phyloP scores from a whole-genome alignment of 176 grass and related monocot genomes.

The Leersia perrieri region DNA sequence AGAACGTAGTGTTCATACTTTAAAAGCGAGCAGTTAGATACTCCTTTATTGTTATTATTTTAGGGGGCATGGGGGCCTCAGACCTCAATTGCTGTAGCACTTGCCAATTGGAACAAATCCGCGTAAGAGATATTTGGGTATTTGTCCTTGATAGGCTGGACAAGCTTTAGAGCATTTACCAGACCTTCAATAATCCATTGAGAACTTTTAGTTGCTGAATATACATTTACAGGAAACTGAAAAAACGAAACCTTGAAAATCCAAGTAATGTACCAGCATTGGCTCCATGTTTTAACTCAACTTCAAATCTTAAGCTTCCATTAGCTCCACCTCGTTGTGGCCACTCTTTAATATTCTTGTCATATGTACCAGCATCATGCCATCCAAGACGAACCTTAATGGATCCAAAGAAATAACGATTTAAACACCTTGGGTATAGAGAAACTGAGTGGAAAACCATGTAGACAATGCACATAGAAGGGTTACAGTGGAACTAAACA shows the following conservation, averaged over 20 bases:
- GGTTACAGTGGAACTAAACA: background rate
- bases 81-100: constrained; percentile 97
- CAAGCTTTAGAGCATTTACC: constrained; percentile 88
- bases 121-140: constrained; percentile 69
- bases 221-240: constrained; percentile 18
- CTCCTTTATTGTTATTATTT: background rate
- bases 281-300: constrained; percentile 90
- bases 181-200: constrained; percentile 50
- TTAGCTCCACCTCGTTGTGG: constrained; percentile 86
- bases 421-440: constrained; percentile 11
- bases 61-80: background rate
- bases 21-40: constrained; percentile 18
- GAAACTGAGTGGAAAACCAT: constrained; percentile 7
- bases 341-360: constrained; percentile 90
- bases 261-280: constrained; percentile 79
- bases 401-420: constrained; percentile 8
- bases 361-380: constrained; percentile 97
- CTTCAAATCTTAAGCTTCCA: constrained; percentile 92
- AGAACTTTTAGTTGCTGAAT: constrained; percentile 1
- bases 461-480: background rate
- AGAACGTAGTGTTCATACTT: background rate
- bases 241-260: constrained; percentile 9
- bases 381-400: constrained; percentile 86
- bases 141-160: constrained; percentile 88
- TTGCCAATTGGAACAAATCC: constrained; percentile 95